Evolutionary conservation across 768 basidiomycete genomes (phyloP).

Genomic region (Pleurotus citrinopileatus): DNA sequence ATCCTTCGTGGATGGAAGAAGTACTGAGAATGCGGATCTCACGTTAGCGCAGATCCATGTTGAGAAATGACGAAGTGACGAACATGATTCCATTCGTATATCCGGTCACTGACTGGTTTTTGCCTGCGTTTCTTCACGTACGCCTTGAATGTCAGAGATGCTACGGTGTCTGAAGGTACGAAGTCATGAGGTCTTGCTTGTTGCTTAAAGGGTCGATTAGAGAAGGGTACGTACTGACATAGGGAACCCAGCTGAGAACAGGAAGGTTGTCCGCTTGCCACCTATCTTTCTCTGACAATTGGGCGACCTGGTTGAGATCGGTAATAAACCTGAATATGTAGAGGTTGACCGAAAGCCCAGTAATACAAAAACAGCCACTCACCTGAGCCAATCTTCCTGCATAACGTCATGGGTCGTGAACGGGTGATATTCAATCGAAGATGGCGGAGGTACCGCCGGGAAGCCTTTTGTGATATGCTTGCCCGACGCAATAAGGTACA

Average conservation of each 20-base stretch:
- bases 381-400: constrained; percentile 51
- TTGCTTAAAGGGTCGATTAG: constrained; percentile 8
- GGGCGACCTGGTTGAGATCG: constrained; percentile 31
- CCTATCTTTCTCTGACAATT: constrained; percentile 31
- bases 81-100: constrained; percentile 53
- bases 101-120: constrained; percentile 33
- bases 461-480: constrained; percentile 41
- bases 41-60: no score
- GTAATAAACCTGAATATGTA: constrained; percentile 32
- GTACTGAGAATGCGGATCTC: constrained; percentile 27
- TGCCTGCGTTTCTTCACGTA: constrained; percentile 29
- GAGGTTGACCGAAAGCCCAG: not conserved
- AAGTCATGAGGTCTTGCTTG: constrained; percentile 9
- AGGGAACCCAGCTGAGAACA: constrained; percentile 24
- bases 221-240: constrained; percentile 25
- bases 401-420: constrained; percentile 47
- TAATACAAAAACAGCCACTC: constrained; percentile 1
- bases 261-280: constrained; percentile 21
- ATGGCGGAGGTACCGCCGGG: constrained; percentile 38
- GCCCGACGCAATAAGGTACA: constrained; percentile 26
- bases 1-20: constrained; percentile 47
- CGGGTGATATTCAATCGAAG: constrained; percentile 38
- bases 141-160: constrained; percentile 26
- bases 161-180: constrained; percentile 15
- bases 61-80: no score